phyloP scores from a whole-genome alignment of 495 filamentous ascomycete genomes.

The Podospora didyma region DNA sequence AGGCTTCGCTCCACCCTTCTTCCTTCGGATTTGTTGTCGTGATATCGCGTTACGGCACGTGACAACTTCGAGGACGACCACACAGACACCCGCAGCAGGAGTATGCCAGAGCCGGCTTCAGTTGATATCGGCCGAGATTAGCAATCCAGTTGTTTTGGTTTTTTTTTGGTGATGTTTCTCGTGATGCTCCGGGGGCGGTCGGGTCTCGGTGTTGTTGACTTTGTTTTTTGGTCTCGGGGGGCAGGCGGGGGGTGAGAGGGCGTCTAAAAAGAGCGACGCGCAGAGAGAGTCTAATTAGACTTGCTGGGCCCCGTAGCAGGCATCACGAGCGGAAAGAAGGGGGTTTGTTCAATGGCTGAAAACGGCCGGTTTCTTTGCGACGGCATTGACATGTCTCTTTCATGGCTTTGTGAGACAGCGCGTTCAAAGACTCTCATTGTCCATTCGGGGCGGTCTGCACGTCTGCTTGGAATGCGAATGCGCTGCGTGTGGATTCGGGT shows the following conservation, averaged over 20 bases:
- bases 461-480: constrained; percentile 2
- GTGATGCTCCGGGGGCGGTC: not conserved
- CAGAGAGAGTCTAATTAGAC: constrained; percentile 7
- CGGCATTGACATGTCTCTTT: constrained; percentile 7
- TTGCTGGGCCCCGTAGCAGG: constrained; percentile 1
- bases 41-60: no score
- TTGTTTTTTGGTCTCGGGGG: no score
- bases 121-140: no score
- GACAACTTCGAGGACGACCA: no score
- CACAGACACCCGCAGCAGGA: no score
- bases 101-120: no score
- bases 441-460: not conserved
- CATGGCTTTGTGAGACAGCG: constrained; percentile 12
- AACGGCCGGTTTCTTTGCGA: constrained; percentile 26
- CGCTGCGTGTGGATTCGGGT: not conserved
- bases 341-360: constrained; percentile 25
- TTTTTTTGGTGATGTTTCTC: no score
- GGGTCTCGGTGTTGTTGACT: not conserved
- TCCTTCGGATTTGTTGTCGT: no score
- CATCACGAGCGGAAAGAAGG: constrained; percentile 28
- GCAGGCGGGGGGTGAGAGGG: not conserved
- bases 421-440: constrained; percentile 15
- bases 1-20: no score
- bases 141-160: no score
- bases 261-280: constrained; percentile 17